A percentile compares a stretch with the other conserved stretches of the same genome.
These are phyloP conservation scores for Candida ipomoeae DNA, from an alignment of 805 yeast genomes.

Conservation along the genomic window DNA sequence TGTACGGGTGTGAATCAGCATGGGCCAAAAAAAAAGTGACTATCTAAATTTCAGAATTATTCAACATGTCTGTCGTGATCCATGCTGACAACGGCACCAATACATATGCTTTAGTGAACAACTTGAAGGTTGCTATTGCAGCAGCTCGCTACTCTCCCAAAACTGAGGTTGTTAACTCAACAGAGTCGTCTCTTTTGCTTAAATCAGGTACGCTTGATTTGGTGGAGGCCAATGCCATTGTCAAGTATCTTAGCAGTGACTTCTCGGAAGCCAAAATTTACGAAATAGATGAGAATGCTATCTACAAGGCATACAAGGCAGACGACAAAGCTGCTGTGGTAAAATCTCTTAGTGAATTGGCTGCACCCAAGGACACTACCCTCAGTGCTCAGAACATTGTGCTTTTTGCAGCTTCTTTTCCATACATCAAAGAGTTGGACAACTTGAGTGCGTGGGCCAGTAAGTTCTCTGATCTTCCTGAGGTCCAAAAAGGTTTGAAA, in stretches of 20 bases:
- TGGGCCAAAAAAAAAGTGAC: not conserved
- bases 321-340: slow-evolving; percentile 25
- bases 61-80: slow-evolving; percentile 13
- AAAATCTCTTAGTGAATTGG: slow-evolving; percentile 9
- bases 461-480: slow-evolving; percentile 34
- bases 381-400: slow-evolving; percentile 52
- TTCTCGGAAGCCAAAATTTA: slow-evolving; percentile 35
- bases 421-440: slow-evolving; percentile 25
- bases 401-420: slow-evolving; percentile 55
- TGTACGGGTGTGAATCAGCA: slow-evolving; percentile 9
- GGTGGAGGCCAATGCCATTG: slow-evolving; percentile 65
- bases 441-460: slow-evolving; percentile 36
- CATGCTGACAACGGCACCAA: slow-evolving; percentile 18
- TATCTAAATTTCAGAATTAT: not conserved
- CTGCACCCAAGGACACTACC: slow-evolving; percentile 22
- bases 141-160: slow-evolving; percentile 16
- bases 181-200: slow-evolving; percentile 26
- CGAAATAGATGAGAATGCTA: slow-evolving; percentile 41
- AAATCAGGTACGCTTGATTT: slow-evolving; percentile 43
- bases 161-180: slow-evolving; percentile 19
- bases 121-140: slow-evolving; percentile 25
- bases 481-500: slow-evolving; percentile 44
- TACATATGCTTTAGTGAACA: slow-evolving; percentile 21
- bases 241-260: slow-evolving; percentile 55
- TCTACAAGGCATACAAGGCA: slow-evolving; percentile 38